Percentiles rank a stretch among this genome's conserved stretches.
phyloP scores from a whole-genome alignment of 169 alveolate species.

The Cryptosporidium felis region DNA sequence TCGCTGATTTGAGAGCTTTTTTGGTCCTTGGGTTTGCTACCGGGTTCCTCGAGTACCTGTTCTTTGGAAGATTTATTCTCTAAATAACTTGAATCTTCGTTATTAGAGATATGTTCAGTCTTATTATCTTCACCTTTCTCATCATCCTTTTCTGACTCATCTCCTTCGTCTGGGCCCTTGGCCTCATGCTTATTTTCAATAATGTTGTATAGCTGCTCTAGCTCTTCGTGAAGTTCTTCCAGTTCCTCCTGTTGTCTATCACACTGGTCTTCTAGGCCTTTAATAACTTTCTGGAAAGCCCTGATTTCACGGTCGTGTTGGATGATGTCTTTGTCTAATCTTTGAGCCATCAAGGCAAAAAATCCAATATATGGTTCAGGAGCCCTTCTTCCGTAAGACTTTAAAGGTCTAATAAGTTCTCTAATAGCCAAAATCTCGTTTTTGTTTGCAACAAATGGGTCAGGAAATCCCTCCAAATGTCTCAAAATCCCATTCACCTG shows the following conservation, averaged over 20 bases:
- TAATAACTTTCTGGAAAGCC: constrained; percentile 68
- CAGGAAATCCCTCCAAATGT: constrained; percentile 35
- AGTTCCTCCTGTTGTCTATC: constrained; percentile 88
- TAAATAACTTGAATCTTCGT: too few species aligned
- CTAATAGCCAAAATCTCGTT: constrained; percentile 47
- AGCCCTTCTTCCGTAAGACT: constrained; percentile 64
- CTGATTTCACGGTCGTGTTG: constrained; percentile 65
- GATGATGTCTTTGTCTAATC: constrained; percentile 43
- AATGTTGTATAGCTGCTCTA: constrained; percentile 75
- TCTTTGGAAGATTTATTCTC: too few species aligned
- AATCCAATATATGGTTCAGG: constrained; percentile 70
- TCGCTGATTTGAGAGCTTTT: constrained; percentile 13
- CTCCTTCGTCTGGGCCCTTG: background rate
- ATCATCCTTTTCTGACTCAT: background rate
- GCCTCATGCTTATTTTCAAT: background rate
- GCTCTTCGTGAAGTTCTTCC: constrained; percentile 85
- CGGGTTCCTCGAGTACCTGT: too few species aligned
- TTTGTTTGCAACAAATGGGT: constrained; percentile 49
- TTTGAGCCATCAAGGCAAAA: constrained; percentile 23
- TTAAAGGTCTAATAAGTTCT: constrained; percentile 57
- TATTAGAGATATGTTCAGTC: too few species aligned
- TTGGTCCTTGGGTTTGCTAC: too few species aligned
- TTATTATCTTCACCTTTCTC: too few species aligned
- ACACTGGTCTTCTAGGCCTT: constrained; percentile 85
- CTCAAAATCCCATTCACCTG: constrained; percentile 41